Evolutionary conservation across 805 yeast genomes (phyloP).

Genomic region (Candida adriatica): DNA sequence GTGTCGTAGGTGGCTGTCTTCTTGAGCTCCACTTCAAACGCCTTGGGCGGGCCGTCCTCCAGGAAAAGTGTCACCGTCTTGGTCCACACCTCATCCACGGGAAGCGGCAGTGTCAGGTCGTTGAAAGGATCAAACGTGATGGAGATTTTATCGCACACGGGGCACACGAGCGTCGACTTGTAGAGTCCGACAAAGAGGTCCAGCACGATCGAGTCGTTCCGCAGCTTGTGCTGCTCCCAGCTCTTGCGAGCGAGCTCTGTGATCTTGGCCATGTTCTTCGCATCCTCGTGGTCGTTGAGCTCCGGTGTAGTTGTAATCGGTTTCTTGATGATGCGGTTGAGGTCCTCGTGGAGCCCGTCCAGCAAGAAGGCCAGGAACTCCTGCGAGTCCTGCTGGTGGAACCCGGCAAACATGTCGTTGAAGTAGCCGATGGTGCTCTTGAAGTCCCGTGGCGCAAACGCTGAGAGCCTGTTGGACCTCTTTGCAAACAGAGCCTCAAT

Average conservation of each 20-base stretch:
- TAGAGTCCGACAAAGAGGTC: slow-evolving; percentile 89
- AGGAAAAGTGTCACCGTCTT: slow-evolving; percentile 58
- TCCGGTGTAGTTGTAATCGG: slow-evolving; percentile 91
- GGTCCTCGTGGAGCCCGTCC: slow-evolving; percentile 88
- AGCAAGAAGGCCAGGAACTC: slow-evolving; percentile 83
- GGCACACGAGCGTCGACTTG: slow-evolving; percentile 85
- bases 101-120: slow-evolving; percentile 85
- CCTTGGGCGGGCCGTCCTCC: slow-evolving; percentile 40
- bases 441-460: slow-evolving; percentile 58
- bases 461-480: slow-evolving; percentile 10
- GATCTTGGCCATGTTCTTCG: slow-evolving; percentile 45
- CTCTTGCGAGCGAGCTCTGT: slow-evolving; percentile 61
- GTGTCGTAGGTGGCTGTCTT: slow-evolving; percentile 60
- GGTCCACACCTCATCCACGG: slow-evolving; percentile 67
- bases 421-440: slow-evolving; percentile 72
- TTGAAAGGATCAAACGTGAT: slow-evolving; percentile 92
- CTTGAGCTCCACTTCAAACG: slow-evolving; percentile 65
- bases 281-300: slow-evolving; percentile 47
- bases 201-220: slow-evolving; percentile 79
- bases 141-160: slow-evolving; percentile 70
- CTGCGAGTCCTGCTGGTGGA: slow-evolving; percentile 89
- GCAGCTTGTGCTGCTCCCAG: slow-evolving; percentile 70
- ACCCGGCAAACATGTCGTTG: slow-evolving; percentile 72
- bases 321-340: slow-evolving; percentile 73
- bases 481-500: slow-evolving; percentile 50